phyloP scores from a whole-genome alignment of 768 basidiomycete genomes.

The Leccinum imitatum region DNA sequence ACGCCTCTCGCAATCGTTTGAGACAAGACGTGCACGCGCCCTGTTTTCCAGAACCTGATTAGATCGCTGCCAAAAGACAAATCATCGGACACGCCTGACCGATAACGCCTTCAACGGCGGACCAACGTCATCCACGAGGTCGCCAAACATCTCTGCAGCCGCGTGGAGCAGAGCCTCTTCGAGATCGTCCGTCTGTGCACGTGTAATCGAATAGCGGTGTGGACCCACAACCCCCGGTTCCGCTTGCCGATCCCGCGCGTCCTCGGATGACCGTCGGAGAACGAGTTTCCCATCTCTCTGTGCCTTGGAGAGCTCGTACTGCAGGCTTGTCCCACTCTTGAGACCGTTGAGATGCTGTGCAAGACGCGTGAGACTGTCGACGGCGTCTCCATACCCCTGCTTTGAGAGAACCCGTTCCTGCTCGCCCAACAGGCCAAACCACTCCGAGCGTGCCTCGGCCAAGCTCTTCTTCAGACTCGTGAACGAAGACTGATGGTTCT shows the following conservation, averaged over 20 bases:
- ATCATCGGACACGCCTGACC: slow-evolving; percentile 41
- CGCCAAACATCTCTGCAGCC: slow-evolving; percentile 74
- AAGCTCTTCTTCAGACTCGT: slow-evolving; percentile 86
- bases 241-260: slow-evolving; percentile 14
- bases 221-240: slow-evolving; percentile 24
- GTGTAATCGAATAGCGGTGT: slow-evolving; percentile 30
- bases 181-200: slow-evolving; percentile 43
- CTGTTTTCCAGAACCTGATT: slow-evolving; percentile 37
- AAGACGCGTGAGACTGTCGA: slow-evolving; percentile 82
- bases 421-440: slow-evolving; percentile 41
- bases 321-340: slow-evolving; percentile 78
- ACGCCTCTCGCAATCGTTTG: slow-evolving; percentile 62
- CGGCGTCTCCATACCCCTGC: slow-evolving; percentile 80
- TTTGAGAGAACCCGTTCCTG: slow-evolving; percentile 32
- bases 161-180: slow-evolving; percentile 39
- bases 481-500: slow-evolving; percentile 86
- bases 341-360: slow-evolving; percentile 94
- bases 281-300: slow-evolving; percentile 44
- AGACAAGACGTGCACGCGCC: slow-evolving; percentile 59
- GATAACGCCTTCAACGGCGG: slow-evolving; percentile 74
- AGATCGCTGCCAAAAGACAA: neutral
- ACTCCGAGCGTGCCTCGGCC: slow-evolving; percentile 85
- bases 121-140: slow-evolving; percentile 75
- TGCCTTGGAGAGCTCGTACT: slow-evolving; percentile 77
- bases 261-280: slow-evolving; percentile 22